Conservation (phyloP, 2,329 filamentous ascomycete species). For the Talaromyces sp. region DNA sequence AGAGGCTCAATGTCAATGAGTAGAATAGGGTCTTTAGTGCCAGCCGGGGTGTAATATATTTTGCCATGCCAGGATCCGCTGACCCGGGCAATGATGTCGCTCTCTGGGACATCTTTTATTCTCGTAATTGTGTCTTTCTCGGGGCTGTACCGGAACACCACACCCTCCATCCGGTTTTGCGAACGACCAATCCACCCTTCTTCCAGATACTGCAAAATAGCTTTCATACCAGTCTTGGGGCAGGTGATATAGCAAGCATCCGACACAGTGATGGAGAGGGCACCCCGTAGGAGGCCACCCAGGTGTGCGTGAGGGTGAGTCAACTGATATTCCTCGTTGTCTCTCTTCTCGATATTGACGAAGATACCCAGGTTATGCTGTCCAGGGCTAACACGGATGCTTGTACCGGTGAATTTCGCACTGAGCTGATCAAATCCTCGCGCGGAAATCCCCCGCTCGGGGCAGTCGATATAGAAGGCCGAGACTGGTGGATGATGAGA, state of each 20-base stretch:
- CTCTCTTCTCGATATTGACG: slow-evolving; percentile 76
- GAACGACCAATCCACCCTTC: slow-evolving; percentile 92
- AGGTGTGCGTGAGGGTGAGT: slow-evolving; percentile 93
- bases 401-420: slow-evolving; percentile 96
- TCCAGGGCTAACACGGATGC: slow-evolving; percentile 85
- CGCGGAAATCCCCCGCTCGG: slow-evolving; percentile 83
- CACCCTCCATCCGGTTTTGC: slow-evolving; percentile 87
- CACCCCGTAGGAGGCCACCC: slow-evolving; percentile 82
- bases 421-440: slow-evolving; percentile 94
- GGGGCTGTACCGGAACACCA: slow-evolving; percentile 88
- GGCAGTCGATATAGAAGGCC: slow-evolving; percentile 91
- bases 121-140: slow-evolving; percentile 77
- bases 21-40: slow-evolving; percentile 59
- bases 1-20: slow-evolving; percentile 90
- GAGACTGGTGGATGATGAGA: slow-evolving; percentile 97
- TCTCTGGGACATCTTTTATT: slow-evolving; percentile 83
- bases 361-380: slow-evolving; percentile 96
- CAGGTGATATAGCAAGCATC: slow-evolving; percentile 89
- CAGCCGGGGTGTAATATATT: slow-evolving; percentile 61
- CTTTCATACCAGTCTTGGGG: slow-evolving; percentile 86
- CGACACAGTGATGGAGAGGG: slow-evolving; percentile 86
- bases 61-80: slow-evolving; percentile 83
- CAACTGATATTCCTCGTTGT: slow-evolving; percentile 90
- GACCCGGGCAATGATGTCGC: slow-evolving; percentile 79
- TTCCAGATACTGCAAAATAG: slow-evolving; percentile 88